Conservation (phyloP, 768 basidiomycete genomes). For the Favolaschia claudopus region DNA sequence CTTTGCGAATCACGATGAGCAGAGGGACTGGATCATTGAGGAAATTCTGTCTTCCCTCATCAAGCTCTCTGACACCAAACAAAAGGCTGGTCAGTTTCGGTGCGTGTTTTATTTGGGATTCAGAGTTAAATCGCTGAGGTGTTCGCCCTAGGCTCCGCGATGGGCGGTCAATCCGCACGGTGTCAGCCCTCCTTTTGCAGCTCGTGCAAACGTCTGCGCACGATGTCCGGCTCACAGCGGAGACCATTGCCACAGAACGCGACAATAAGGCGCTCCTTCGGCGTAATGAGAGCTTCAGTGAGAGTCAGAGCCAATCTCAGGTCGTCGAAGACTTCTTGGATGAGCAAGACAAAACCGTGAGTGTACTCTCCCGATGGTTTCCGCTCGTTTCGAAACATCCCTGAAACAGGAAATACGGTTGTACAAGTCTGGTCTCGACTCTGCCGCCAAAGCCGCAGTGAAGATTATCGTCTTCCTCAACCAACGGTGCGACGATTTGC, state of each 20-base stretch:
- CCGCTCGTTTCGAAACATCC: not conserved
- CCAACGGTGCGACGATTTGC: slow-evolving; percentile 52
- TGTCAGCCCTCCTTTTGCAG: slow-evolving; percentile 91
- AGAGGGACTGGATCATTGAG: slow-evolving; percentile 97
- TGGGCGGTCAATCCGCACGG: slow-evolving; percentile 90
- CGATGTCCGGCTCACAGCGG: slow-evolving; percentile 79
- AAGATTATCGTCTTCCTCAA: slow-evolving; percentile 83
- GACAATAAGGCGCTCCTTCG: slow-evolving; percentile 67
- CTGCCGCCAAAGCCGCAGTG: slow-evolving; percentile 85
- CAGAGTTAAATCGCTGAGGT: too few relatives aligned
- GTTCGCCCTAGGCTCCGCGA: slow-evolving; percentile 91
- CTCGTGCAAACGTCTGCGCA: slow-evolving; percentile 96
- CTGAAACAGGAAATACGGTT: slow-evolving; percentile 68
- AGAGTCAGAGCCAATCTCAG: slow-evolving; percentile 45
- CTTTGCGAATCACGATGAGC: slow-evolving; percentile 89
- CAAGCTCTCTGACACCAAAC: slow-evolving; percentile 89
- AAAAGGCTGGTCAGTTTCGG: slow-evolving; percentile 90
- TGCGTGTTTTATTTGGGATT: slow-evolving; percentile 42
- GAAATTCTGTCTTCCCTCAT: slow-evolving; percentile 92
- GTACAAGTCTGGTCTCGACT: slow-evolving; percentile 77
- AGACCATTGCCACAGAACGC: slow-evolving; percentile 65
- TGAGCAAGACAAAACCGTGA: slow-evolving; percentile 72
- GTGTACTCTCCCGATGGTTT: slow-evolving; percentile 3
- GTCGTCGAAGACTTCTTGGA: slow-evolving; percentile 62
- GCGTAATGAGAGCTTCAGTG: slow-evolving; percentile 67